These are phyloP conservation scores for Medicago ruthenica DNA, from an alignment of 306 rosid genomes.

Conservation along the genomic window DNA sequence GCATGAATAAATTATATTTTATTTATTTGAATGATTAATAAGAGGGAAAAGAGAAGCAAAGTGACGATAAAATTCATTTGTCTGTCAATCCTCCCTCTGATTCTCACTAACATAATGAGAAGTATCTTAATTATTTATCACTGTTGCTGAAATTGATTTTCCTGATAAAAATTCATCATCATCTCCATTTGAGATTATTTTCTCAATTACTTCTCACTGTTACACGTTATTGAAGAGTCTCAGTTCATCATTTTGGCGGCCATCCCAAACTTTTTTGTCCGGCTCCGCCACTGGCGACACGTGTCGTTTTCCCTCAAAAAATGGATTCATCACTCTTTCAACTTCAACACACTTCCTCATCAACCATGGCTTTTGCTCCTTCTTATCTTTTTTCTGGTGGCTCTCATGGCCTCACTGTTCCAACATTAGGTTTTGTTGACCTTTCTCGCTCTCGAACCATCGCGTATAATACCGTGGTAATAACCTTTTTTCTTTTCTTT, in stretches of 20 bases:
- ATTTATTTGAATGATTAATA: neutral
- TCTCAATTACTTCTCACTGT: no score
- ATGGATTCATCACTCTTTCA: constrained; percentile 78
- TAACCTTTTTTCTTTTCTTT: neutral
- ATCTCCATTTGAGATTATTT: no score
- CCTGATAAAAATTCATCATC: no score
- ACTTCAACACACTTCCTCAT: constrained; percentile 49
- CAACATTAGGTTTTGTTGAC: constrained; percentile 29
- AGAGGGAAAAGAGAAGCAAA: constrained; percentile 52
- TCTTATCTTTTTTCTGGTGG: constrained; percentile 46
- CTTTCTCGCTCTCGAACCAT: constrained; percentile 49
- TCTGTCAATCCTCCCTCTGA: constrained; percentile 94
- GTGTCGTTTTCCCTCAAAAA: neutral
- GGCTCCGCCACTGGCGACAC: no score
- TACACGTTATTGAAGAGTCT: no score
- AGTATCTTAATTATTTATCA: no score
- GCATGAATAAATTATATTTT: no score
- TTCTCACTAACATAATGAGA: no score
- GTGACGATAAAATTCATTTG: constrained; percentile 71
- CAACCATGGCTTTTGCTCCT: constrained; percentile 41
- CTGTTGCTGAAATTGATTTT: no score
- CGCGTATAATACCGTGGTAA: constrained; percentile 53
- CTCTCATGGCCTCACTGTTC: constrained; percentile 36
- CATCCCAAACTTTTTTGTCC: no score
- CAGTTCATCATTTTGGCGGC: no score